These are phyloP conservation scores for Talaromyces sp. DNA, from an alignment of 2,329 filamentous ascomycete genomes.

Conservation along the genomic window DNA sequence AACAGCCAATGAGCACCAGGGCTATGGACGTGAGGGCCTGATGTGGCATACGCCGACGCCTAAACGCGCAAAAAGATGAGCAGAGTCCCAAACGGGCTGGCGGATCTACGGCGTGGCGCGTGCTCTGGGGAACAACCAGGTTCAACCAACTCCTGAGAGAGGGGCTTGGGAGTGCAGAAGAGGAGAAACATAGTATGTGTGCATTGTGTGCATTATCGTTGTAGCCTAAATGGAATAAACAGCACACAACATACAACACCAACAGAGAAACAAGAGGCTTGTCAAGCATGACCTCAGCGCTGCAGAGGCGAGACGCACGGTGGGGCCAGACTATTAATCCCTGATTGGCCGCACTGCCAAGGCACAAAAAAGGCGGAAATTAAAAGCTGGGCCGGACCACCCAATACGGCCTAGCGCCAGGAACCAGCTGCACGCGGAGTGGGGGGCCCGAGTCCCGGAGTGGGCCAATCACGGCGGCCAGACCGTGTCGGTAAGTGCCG, in stretches of 20 bases:
- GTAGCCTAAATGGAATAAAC: too few relatives aligned
- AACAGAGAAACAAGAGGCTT: too few relatives aligned
- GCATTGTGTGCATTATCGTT: too few relatives aligned
- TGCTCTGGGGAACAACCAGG: background rate
- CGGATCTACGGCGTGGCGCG: conserved; percentile 10
- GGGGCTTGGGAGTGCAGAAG: background rate
- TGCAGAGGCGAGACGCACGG: background rate
- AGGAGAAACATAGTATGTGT: background rate
- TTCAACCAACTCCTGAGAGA: background rate
- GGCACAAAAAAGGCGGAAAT: conserved; percentile 5
- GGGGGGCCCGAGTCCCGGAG: background rate
- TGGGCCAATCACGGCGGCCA: background rate
- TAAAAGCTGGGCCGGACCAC: background rate
- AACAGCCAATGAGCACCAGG: background rate
- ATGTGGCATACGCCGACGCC: background rate
- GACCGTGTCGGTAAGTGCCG: background rate
- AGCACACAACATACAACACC: too few relatives aligned
- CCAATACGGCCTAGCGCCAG: conserved; percentile 5
- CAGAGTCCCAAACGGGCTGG: background rate
- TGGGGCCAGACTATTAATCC: background rate
- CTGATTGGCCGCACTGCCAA: background rate
- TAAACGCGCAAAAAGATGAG: too few relatives aligned
- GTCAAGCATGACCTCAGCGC: background rate
- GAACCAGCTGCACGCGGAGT: conserved; percentile 4
- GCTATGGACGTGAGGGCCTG: background rate